A percentile compares a stretch with the other conserved stretches of the same genome.
Evolutionary conservation across 2,329 filamentous ascomycete species (phyloP).

Genomic region (Cryphonectria carpinicola): DNA sequence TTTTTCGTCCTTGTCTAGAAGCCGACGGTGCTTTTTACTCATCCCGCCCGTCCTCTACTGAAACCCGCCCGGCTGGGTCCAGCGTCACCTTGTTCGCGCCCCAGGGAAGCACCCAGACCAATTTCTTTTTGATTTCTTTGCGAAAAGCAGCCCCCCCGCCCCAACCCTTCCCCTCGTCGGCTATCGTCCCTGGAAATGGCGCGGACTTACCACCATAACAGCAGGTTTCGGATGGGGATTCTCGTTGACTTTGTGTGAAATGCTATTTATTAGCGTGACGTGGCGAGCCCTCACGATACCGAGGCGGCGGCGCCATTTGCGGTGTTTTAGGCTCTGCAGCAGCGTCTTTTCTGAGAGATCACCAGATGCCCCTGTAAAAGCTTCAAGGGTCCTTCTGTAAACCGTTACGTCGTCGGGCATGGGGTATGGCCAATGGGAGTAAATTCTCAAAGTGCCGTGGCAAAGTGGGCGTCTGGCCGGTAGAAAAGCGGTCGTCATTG

Average conservation of each 20-base stretch:
- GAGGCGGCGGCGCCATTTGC: slow-evolving; percentile 12
- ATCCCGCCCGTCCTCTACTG: background rate
- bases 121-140: background rate
- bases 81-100: background rate
- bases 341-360: background rate
- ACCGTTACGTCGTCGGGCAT: slow-evolving; percentile 1
- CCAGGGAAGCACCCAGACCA: background rate
- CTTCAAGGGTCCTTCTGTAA: slow-evolving; percentile 1
- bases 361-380: background rate
- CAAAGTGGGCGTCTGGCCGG: background rate
- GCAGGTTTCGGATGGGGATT: background rate
- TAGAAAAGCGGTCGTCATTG: background rate
- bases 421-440: background rate
- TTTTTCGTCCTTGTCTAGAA: background rate
- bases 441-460: background rate
- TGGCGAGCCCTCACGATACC: slow-evolving; percentile 7
- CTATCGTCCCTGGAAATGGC: slow-evolving; percentile 2
- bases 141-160: background rate
- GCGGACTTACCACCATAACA: background rate
- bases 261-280: background rate
- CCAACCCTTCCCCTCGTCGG: background rate
- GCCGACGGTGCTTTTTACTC: background rate
- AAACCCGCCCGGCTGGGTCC: background rate
- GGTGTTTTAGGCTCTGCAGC: slow-evolving; percentile 13
- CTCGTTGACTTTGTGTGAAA: background rate